Conservation (phyloP, 805 yeast species). For the Yarrowia hollandica region DNA sequence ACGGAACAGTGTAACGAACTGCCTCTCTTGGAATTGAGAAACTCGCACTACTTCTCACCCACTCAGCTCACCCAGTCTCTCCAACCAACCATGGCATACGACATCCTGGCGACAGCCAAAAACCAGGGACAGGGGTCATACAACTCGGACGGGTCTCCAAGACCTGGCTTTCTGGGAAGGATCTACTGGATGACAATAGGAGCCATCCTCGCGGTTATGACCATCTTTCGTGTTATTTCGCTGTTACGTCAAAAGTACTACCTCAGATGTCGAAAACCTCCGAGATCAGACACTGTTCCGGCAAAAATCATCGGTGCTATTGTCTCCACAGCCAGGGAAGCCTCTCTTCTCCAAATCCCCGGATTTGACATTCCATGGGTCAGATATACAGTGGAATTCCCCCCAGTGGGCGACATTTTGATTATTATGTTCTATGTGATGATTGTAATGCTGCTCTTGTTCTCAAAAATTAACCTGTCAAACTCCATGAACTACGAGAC, state of each 20-base stretch:
- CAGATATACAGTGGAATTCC: conserved; percentile 19
- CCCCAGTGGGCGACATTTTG: conserved; percentile 12
- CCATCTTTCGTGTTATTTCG: conserved; percentile 28
- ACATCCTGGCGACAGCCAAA: conserved; percentile 25
- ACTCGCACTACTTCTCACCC: no score
- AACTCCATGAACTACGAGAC: conserved; percentile 33
- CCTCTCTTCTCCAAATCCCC: conserved; percentile 11
- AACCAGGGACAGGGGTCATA: conserved; percentile 29
- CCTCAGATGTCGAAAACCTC: background rate
- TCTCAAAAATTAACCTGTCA: conserved; percentile 31
- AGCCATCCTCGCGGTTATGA: conserved; percentile 31
- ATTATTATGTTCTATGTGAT: conserved; percentile 31
- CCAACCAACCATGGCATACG: conserved; percentile 6
- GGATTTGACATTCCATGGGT: conserved; percentile 11
- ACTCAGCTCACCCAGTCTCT: background rate
- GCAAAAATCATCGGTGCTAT: conserved; percentile 7
- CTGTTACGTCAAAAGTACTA: conserved; percentile 10
- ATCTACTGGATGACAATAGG: conserved; percentile 37
- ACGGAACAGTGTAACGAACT: background rate
- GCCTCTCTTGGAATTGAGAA: no score
- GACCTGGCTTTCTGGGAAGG: conserved; percentile 37
- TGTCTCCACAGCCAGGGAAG: conserved; percentile 5
- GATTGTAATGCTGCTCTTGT: conserved; percentile 33
- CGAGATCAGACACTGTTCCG: conserved; percentile 2
- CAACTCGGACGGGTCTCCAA: conserved; percentile 31